Percentiles rank a stretch among this genome's conserved stretches.
These are phyloP conservation scores for Pyricularia sp. DNA, from an alignment of 2,329 filamentous ascomycete species.

Conservation along the genomic window DNA sequence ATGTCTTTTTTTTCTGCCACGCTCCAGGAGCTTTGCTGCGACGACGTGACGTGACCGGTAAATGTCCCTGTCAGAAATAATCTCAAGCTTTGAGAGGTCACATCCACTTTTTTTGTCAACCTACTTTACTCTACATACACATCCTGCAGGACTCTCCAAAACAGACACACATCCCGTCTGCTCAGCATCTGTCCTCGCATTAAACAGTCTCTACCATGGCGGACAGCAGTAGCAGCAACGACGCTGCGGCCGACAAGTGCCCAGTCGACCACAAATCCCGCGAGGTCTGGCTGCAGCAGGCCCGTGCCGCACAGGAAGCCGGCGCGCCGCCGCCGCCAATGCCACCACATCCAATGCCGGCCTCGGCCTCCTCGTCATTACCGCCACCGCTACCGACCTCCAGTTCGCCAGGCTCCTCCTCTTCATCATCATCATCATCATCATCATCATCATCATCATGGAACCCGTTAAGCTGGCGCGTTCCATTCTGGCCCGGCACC, in stretches of 20 bases:
- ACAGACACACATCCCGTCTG: not conserved
- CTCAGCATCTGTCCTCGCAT: not conserved
- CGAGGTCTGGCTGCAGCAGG: constrained; percentile 71
- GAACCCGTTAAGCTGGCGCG: constrained; percentile 2
- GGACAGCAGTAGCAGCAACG: constrained; percentile 7
- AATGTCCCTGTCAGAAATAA: not conserved
- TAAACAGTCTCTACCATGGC: constrained; percentile 9
- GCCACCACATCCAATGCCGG: constrained; percentile 7
- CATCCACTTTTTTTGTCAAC: not conserved
- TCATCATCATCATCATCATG: constrained; percentile 23
- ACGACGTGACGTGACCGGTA: not conserved
- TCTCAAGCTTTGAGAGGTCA: not conserved
- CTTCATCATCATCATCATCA: too few species aligned
- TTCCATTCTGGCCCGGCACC: constrained; percentile 7
- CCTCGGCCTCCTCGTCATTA: not conserved
- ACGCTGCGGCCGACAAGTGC: constrained; percentile 31
- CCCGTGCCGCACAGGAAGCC: constrained; percentile 30
- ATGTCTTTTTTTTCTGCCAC: not conserved
- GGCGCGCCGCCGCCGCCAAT: constrained; percentile 16
- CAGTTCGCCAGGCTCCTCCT: constrained; percentile 34
- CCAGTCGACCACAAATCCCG: constrained; percentile 86
- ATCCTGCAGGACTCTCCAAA: not conserved
- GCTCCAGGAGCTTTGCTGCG: not conserved
- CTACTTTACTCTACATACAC: not conserved
- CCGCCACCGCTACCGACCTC: constrained; percentile 31